Percentiles rank a stretch among this genome's conserved stretches.
Conservation (phyloP, 768 basidiomycete species). For the Dioszegia hungarica region DNA sequence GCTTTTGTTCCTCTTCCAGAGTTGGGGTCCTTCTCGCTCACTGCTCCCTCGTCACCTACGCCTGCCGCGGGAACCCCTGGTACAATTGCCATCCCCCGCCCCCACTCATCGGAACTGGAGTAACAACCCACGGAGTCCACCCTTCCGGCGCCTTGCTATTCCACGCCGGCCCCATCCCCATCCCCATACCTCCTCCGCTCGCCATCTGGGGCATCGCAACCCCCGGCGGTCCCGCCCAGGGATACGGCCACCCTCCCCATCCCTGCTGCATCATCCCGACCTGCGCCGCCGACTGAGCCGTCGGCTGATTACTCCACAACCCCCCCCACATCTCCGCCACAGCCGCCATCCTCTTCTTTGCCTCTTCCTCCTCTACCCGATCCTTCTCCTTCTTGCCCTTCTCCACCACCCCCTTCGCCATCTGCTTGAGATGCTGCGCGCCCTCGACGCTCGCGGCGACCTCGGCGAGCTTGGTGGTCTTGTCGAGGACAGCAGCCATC, state of each 20-base stretch:
- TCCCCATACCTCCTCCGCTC: background rate
- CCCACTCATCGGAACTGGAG: slow-evolving; percentile 10
- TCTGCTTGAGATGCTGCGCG: slow-evolving; percentile 24
- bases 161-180: slow-evolving; percentile 19
- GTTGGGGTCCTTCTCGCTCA: no score
- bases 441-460: slow-evolving; percentile 20
- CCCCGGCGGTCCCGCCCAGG: slow-evolving; percentile 25
- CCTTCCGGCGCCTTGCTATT: slow-evolving; percentile 32
- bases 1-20: background rate
- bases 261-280: slow-evolving; percentile 13
- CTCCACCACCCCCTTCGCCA: slow-evolving; percentile 12
- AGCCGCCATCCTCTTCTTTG: slow-evolving; percentile 33
- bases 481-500: slow-evolving; percentile 16
- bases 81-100: background rate
- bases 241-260: slow-evolving; percentile 35
- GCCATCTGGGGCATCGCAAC: slow-evolving; percentile 14
- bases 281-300: slow-evolving; percentile 3
- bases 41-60: no score
- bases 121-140: slow-evolving; percentile 37
- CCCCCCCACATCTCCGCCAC: slow-evolving; percentile 44
- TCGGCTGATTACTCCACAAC: slow-evolving; percentile 33
- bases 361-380: slow-evolving; percentile 34
- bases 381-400: slow-evolving; percentile 29
- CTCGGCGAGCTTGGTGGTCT: slow-evolving; percentile 22
- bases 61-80: background rate